These are phyloP conservation scores for Brassica balearica DNA, from an alignment of 441 rosid genomes.

Conservation along the genomic window DNA sequence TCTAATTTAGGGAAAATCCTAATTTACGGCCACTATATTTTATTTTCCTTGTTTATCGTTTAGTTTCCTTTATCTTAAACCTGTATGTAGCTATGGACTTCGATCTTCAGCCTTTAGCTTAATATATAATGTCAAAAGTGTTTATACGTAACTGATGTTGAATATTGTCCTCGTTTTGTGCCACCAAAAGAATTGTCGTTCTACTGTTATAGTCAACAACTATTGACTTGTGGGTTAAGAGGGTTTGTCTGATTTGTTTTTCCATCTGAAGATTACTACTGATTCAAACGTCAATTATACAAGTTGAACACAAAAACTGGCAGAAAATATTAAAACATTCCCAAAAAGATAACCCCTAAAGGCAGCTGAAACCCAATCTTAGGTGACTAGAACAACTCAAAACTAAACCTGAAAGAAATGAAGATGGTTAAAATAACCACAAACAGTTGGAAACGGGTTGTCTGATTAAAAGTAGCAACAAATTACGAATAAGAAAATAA, in stretches of 20 bases:
- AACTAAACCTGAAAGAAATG: background rate
- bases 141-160: background rate
- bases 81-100: background rate
- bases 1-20: background rate
- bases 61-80: background rate
- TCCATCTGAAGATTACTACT: background rate
- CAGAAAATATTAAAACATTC: no score
- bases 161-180: constrained; percentile 1
- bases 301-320: background rate
- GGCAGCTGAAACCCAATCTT: no score
- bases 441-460: background rate
- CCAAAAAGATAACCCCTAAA: no score
- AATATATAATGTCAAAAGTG: background rate
- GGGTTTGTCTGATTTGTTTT: background rate
- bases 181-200: background rate
- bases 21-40: background rate
- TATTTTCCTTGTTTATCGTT: background rate
- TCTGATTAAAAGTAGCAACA: background rate
- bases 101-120: background rate
- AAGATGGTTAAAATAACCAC: background rate
- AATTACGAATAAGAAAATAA: background rate
- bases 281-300: background rate
- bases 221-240: background rate
- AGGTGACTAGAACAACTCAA: background rate
- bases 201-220: background rate